Evolutionary conservation across 2,329 filamentous ascomycete genomes (phyloP).

Genomic region (Arthrobotrys sphaeroides): DNA sequence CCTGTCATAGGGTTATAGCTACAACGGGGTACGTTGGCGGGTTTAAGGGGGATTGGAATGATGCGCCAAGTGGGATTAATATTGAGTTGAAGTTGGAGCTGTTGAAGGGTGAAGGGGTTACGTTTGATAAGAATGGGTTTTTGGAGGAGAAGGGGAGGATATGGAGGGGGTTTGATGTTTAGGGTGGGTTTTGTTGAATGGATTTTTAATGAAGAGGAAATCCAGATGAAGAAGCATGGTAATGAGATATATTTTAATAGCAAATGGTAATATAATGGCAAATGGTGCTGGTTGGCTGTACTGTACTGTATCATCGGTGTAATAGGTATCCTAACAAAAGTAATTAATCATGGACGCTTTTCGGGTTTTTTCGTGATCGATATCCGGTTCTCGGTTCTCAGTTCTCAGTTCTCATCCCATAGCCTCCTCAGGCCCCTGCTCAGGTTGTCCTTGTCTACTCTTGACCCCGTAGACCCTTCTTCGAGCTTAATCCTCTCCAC

Average conservation of each 20-base stretch:
- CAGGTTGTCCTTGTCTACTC: conserved; percentile 36
- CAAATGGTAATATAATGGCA: background rate
- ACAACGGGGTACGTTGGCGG: conserved; percentile 74
- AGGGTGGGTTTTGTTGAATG: too few species aligned
- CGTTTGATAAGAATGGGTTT: conserved; percentile 70
- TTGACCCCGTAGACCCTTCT: conserved; percentile 31
- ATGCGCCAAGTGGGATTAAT: conserved; percentile 70
- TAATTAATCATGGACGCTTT: background rate
- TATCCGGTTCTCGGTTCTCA: background rate
- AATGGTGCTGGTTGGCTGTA: background rate
- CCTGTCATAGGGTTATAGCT: conserved; percentile 82
- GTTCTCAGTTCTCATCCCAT: conserved; percentile 31
- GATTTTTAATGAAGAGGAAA: too few species aligned
- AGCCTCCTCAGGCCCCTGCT: conserved; percentile 32
- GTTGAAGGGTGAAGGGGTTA: conserved; percentile 72
- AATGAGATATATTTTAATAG: background rate
- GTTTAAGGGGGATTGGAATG: conserved; percentile 74
- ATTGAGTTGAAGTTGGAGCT: conserved; percentile 72
- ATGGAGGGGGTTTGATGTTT: conserved; percentile 63
- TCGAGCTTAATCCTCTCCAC: conserved; percentile 44
- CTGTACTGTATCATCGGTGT: conserved; percentile 19
- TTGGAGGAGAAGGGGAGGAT: conserved; percentile 65
- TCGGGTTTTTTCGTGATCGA: background rate
- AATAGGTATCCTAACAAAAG: conserved; percentile 35
- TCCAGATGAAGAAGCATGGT: too few species aligned